These are phyloP conservation scores for Pseudogymnoascus sp. DNA, from an alignment of 2,329 filamentous ascomycete species.

Conservation along the genomic window DNA sequence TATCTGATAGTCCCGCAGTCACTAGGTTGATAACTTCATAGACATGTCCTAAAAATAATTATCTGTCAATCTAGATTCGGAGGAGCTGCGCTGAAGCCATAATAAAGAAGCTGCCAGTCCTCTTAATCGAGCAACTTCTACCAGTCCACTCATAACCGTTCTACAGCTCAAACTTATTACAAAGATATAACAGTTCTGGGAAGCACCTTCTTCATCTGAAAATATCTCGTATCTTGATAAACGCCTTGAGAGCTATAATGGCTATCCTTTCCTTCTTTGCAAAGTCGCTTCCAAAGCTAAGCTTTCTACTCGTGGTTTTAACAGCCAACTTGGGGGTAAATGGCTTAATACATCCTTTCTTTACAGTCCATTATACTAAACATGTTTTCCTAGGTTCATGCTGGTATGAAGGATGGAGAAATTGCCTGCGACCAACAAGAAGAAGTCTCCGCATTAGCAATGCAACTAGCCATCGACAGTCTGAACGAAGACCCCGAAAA, in stretches of 20 bases:
- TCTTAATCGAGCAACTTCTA: not conserved
- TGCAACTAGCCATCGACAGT: not conserved
- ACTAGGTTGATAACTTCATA: not conserved
- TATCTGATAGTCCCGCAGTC: not conserved
- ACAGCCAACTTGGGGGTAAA: not conserved
- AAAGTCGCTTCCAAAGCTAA: not conserved
- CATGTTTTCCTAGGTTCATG: not conserved
- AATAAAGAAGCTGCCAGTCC: not conserved
- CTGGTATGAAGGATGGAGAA: not conserved
- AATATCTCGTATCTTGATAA: not conserved
- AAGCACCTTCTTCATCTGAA: not conserved
- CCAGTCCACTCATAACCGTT: not conserved
- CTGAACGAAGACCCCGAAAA: not conserved
- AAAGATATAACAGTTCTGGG: not conserved
- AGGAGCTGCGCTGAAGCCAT: not conserved
- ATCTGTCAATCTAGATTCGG: not conserved
- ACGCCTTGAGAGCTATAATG: not conserved
- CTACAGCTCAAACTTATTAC: not conserved
- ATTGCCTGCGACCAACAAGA: not conserved
- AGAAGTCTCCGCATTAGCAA: not conserved
- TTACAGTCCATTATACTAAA: not conserved
- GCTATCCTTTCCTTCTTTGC: not conserved
- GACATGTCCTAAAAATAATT: not conserved
- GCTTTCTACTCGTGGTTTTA: not conserved
- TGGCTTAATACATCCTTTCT: not conserved